A percentile compares a stretch with the other conserved stretches of the same genome.
These are phyloP conservation scores for Clonostachys solani DNA, from an alignment of 2,329 filamentous ascomycete genomes.

Conservation along the genomic window DNA sequence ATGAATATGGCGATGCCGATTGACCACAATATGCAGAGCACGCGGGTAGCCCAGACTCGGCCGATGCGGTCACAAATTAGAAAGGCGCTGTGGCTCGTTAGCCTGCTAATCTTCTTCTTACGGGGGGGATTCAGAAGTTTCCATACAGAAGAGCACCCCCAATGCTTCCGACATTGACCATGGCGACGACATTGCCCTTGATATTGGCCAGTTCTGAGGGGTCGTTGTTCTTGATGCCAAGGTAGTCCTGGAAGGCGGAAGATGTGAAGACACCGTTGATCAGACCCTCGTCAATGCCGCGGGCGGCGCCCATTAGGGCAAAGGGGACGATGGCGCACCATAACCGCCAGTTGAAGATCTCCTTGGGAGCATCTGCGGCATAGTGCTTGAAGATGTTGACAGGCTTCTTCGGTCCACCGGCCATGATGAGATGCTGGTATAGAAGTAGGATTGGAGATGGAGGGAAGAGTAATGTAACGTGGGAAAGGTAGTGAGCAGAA, in stretches of 20 bases:
- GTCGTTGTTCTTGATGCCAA: conserved; percentile 43
- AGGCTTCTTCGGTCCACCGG: neutral
- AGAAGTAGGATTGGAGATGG: too few species aligned
- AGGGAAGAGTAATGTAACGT: too few species aligned
- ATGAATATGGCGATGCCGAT: neutral
- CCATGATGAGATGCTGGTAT: neutral
- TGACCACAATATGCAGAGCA: conserved; percentile 1
- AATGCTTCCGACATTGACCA: conserved; percentile 68
- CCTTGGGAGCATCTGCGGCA: neutral
- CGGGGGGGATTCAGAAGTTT: too few species aligned
- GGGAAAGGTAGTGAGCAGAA: too few species aligned
- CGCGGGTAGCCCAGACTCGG: neutral
- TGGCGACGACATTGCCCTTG: conserved; percentile 63
- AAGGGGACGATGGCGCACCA: neutral
- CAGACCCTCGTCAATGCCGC: conserved; percentile 44
- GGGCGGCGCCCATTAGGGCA: neutral
- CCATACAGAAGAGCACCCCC: neutral
- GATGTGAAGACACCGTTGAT: conserved; percentile 59
- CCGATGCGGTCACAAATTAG: conserved; percentile 1
- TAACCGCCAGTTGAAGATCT: neutral
- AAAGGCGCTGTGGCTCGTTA: neutral
- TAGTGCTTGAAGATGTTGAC: neutral
- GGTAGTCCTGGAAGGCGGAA: conserved; percentile 49
- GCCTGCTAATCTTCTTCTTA: neutral
- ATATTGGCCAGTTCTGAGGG: conserved; percentile 50